Evolutionary conservation across 352 stramenopile genomes (phyloP), one percentile per base, ranked within the genome.

Genomic region (Phytopythium mirpurense): DNA sequence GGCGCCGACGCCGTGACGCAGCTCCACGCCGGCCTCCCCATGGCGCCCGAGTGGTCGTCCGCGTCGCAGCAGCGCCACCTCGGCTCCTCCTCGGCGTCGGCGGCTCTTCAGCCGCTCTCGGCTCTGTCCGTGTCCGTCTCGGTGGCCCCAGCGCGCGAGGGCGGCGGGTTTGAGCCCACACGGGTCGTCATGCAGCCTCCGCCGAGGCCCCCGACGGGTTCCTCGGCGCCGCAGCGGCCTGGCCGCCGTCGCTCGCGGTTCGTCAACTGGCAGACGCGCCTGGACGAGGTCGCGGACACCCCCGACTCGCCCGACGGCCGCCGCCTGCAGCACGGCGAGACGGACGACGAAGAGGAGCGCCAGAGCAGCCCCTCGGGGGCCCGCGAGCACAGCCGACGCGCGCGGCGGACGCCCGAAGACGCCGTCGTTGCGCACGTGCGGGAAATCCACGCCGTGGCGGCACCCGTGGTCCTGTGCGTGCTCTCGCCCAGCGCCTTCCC

Each of bases 401-500:
- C 16, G 14, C 21, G 41, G 2, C 41, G 45, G 1, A 65, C 56
- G 7, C 51, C 73, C 15, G 59, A 86, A 31, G 70, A 89, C 31
- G 67, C 70, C 12, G 55, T 86, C 37, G 67, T 94, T 14, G 35
- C 70, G 41, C 70, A 88, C 16, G 63, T 88, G 18, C 44, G 54
- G 9, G 61, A 79, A 27, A 67, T 92, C 29, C 67, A 72, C 3
- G 60, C 86, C n/a, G 60, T 66, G 4, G 48, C 76, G 0, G 57
- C 70, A 15, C 82, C 83, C 31, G 89, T 94, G 19, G 75, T 91
- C 32, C 65, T 94, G 3, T 92, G 79, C 53, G 65, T 92, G 6
- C 65, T 86, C 23, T 79, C 76, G 0, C 46, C 71, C 4, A 72
- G 58, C 23, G 52, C 69, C 12, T 94, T 92, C 61, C 69, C 76